Conservation (phyloP, 2,329 filamentous ascomycete genomes). For the Ceratocystis papillata region DNA sequence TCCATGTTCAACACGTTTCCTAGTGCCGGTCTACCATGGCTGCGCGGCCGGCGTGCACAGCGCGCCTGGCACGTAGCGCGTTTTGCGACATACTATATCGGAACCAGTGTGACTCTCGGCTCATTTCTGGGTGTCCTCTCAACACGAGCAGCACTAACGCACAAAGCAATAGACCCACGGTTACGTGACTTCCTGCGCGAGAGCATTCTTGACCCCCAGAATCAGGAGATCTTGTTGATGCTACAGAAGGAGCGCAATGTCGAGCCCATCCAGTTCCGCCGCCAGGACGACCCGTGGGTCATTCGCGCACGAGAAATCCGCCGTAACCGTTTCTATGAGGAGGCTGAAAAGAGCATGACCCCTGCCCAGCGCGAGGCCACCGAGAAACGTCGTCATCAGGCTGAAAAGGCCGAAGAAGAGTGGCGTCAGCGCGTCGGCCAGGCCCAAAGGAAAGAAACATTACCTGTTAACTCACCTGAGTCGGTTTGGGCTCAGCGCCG, state of each 20-base stretch:
- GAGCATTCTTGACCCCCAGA: slow-evolving; percentile 25
- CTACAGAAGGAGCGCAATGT: slow-evolving; percentile 24
- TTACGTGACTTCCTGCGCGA: slow-evolving; percentile 28
- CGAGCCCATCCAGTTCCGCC: slow-evolving; percentile 22
- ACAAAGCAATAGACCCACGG: slow-evolving; percentile 29
- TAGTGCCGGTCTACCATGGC: slow-evolving; percentile 24
- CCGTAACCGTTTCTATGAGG: slow-evolving; percentile 23
- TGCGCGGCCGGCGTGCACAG: slow-evolving; percentile 28
- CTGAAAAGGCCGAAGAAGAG: slow-evolving; percentile 19
- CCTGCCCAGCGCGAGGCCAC: slow-evolving; percentile 21
- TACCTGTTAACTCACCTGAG: slow-evolving; percentile 19
- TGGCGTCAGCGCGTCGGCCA: slow-evolving; percentile 17
- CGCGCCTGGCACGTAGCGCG: slow-evolving; percentile 33
- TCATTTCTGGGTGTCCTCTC: slow-evolving; percentile 31
- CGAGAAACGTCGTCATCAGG: slow-evolving; percentile 15
- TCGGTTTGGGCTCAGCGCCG: slow-evolving; percentile 22
- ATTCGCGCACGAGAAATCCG: slow-evolving; percentile 22
- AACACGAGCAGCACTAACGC: slow-evolving; percentile 27
- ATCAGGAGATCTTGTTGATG: slow-evolving; percentile 23
- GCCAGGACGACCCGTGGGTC: slow-evolving; percentile 24
- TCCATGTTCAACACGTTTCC: slow-evolving; percentile 29
- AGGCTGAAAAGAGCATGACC: slow-evolving; percentile 19
- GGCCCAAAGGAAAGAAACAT: background rate
- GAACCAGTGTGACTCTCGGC: slow-evolving; percentile 27
- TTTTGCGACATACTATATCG: slow-evolving; percentile 31